Percentiles rank a stretch among this genome's conserved stretches.
Conservation (phyloP, 108 stramenopile genomes). For the Skeletonema marinoi region DNA sequence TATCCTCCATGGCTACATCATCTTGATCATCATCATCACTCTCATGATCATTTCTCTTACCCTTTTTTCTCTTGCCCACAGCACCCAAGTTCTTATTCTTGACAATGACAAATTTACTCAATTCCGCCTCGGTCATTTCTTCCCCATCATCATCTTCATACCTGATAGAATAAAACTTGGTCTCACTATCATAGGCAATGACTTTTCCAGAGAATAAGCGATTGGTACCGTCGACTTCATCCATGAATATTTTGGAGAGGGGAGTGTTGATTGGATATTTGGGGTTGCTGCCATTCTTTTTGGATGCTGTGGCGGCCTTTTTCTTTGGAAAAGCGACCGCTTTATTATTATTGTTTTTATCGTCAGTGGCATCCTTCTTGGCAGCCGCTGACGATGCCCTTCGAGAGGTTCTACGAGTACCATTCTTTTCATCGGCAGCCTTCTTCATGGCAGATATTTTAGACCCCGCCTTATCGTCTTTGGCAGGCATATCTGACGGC, state of each 20-base stretch:
- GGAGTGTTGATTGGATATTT: background rate
- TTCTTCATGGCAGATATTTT: background rate
- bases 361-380: no score
- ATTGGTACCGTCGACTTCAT: background rate
- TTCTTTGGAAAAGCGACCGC: no score
- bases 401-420: no score
- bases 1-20: conserved; percentile 9
- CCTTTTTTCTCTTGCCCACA: background rate
- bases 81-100: background rate
- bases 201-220: conserved; percentile 9
- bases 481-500: no score
- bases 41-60: conserved; percentile 8
- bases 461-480: no score
- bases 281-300: background rate
- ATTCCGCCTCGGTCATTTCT: conserved; percentile 12
- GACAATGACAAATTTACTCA: background rate
- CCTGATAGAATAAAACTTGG: background rate
- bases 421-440: background rate
- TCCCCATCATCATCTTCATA: conserved; percentile 31
- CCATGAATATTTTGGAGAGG: background rate
- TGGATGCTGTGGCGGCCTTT: background rate
- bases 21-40: background rate
- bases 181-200: background rate
- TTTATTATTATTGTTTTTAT: no score
- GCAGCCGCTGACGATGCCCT: no score